Conservation (phyloP, 2,329 filamentous ascomycete genomes). For the Microascus cirrosus region DNA sequence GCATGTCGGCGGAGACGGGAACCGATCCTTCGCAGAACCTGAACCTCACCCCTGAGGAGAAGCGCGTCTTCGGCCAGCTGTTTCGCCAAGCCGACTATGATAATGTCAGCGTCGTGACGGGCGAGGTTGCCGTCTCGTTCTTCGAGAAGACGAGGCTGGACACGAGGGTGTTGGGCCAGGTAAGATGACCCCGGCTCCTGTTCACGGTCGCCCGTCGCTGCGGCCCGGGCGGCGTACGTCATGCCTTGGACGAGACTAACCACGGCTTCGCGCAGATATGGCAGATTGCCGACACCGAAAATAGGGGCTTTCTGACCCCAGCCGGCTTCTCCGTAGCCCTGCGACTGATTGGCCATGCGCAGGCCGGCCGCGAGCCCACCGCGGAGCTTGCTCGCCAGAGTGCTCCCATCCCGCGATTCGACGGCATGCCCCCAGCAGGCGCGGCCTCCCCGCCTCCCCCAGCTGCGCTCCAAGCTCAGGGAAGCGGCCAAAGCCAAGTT, state of each 20-base stretch:
- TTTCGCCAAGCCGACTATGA: slow-evolving; percentile 91
- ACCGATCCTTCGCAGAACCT: slow-evolving; percentile 44
- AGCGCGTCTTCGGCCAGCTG: slow-evolving; percentile 83
- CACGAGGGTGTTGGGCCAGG: slow-evolving; percentile 77
- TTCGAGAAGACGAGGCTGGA: slow-evolving; percentile 92
- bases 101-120: slow-evolving; percentile 84
- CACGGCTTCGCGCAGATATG: slow-evolving; percentile 60
- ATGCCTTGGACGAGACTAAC: not conserved
- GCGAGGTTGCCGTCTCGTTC: slow-evolving; percentile 92
- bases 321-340: slow-evolving; percentile 88
- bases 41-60: slow-evolving; percentile 85
- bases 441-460: slow-evolving; percentile 16
- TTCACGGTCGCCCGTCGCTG: not conserved
- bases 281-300: slow-evolving; percentile 97
- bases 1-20: slow-evolving; percentile 8
- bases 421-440: slow-evolving; percentile 47
- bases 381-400: slow-evolving; percentile 73
- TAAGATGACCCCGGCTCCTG: slow-evolving; percentile 27
- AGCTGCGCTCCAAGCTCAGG: slow-evolving; percentile 44
- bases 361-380: slow-evolving; percentile 73
- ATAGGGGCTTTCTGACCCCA: slow-evolving; percentile 84
- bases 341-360: slow-evolving; percentile 89
- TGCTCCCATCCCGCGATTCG: slow-evolving; percentile 85
- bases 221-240: not conserved
- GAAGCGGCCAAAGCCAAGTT: slow-evolving; percentile 55